Conservation (phyloP, 2,329 filamentous ascomycete species). For the Ascomycota sp. region DNA sequence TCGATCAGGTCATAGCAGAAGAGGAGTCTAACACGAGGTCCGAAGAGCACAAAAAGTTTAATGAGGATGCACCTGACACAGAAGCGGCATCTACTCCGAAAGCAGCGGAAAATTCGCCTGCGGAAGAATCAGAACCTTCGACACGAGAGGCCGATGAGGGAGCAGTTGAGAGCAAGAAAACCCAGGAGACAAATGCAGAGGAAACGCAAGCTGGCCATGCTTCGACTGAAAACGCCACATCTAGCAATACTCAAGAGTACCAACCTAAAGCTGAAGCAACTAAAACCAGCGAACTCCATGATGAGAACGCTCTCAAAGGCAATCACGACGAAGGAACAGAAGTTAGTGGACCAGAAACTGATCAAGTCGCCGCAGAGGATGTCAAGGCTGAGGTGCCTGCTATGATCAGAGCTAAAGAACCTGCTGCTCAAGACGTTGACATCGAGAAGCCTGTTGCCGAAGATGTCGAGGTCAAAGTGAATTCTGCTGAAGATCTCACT, state of each 20-base stretch:
- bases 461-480: not conserved
- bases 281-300: not conserved
- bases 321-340: constrained; percentile 1
- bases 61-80: too few relatives aligned
- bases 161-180: not conserved
- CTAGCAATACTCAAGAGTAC: not conserved
- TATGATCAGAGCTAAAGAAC: not conserved
- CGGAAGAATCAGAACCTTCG: not conserved
- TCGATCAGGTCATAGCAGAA: too few relatives aligned
- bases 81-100: not conserved
- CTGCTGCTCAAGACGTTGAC: not conserved
- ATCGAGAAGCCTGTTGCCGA: not conserved
- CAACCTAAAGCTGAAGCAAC: constrained; percentile 1
- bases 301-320: not conserved
- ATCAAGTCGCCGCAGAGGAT: not conserved
- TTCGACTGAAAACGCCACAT: not conserved
- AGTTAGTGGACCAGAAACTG: constrained; percentile 1
- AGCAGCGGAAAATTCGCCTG: not conserved
- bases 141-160: too few relatives aligned
- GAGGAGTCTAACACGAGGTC: too few relatives aligned
- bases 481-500: too few relatives aligned
- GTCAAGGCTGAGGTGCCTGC: not conserved
- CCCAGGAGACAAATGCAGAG: not conserved
- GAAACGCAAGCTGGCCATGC: not conserved
- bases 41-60: too few relatives aligned